Conservation (phyloP, 805 yeast species). For the Nadsonia fulvescens region DNA sequence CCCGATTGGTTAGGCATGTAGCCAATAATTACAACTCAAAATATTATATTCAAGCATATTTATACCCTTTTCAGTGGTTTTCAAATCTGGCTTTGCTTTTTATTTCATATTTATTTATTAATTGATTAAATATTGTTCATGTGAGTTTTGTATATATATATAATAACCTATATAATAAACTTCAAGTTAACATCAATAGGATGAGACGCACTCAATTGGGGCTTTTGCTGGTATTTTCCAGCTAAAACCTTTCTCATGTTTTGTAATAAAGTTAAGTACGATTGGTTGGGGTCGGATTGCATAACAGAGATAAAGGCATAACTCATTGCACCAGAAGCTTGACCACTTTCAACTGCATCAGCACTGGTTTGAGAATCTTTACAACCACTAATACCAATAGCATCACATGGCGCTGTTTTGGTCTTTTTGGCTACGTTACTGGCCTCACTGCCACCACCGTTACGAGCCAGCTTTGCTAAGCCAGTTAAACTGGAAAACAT, state of each 20-base stretch:
- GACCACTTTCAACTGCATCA: slow-evolving; percentile 56
- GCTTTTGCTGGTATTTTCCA: slow-evolving; percentile 60
- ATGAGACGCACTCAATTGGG: slow-evolving; percentile 66
- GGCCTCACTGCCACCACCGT: slow-evolving; percentile 20
- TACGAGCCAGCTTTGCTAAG: slow-evolving; percentile 16
- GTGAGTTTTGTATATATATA: too few species aligned
- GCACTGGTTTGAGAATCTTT: slow-evolving; percentile 74
- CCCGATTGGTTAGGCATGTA: too few species aligned
- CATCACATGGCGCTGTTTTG: slow-evolving; percentile 63
- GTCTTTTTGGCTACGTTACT: slow-evolving; percentile 27
- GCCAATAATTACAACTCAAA: too few species aligned
- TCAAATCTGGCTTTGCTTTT: too few species aligned
- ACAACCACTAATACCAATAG: slow-evolving; percentile 61
- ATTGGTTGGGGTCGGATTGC: slow-evolving; percentile 41
- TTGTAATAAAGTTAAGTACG: slow-evolving; percentile 51
- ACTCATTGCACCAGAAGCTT: slow-evolving; percentile 71
- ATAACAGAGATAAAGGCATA: slow-evolving; percentile 57
- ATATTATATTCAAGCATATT: too few species aligned
- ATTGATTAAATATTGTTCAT: too few species aligned
- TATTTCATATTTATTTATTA: too few species aligned
- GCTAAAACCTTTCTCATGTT: slow-evolving; percentile 47
- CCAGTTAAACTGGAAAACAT: slow-evolving; percentile 25
- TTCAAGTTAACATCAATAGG: slow-evolving; percentile 50
- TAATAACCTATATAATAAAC: slow-evolving; percentile 28
- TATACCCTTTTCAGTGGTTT: too few species aligned